phyloP scores from a whole-genome alignment of 257 asterid genomes.

The Solanum tarapatanum region DNA sequence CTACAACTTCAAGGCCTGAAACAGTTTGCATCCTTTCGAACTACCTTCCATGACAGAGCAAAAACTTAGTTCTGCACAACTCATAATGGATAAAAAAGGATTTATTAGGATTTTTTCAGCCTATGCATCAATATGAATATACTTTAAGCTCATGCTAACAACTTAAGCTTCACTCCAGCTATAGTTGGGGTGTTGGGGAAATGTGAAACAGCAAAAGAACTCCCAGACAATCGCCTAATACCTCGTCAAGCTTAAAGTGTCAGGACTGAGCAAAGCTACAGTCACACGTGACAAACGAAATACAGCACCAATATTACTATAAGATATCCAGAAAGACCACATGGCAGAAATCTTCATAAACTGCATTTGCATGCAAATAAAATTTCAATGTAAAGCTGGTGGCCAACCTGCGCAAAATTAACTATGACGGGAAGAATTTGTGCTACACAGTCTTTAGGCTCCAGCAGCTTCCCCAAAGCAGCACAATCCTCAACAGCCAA shows the following conservation, averaged over 20 bases:
- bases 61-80: background rate
- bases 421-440: slow-evolving; percentile 33
- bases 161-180: background rate
- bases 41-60: background rate
- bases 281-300: background rate
- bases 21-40: background rate
- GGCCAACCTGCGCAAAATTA: slow-evolving; percentile 29
- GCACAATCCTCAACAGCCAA: slow-evolving; percentile 37
- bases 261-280: background rate
- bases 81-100: background rate
- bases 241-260: background rate
- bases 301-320: background rate
- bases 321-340: background rate
- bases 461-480: slow-evolving; percentile 29
- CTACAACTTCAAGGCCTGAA: background rate
- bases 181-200: background rate
- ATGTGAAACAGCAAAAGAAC: background rate
- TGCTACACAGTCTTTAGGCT: slow-evolving; percentile 29
- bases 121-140: background rate
- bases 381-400: background rate
- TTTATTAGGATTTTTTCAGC: background rate
- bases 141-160: background rate
- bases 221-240: background rate
- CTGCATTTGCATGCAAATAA: background rate
- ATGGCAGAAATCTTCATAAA: background rate